phyloP scores from a whole-genome alignment of 306 rosid species.

The Malus asiatica region DNA sequence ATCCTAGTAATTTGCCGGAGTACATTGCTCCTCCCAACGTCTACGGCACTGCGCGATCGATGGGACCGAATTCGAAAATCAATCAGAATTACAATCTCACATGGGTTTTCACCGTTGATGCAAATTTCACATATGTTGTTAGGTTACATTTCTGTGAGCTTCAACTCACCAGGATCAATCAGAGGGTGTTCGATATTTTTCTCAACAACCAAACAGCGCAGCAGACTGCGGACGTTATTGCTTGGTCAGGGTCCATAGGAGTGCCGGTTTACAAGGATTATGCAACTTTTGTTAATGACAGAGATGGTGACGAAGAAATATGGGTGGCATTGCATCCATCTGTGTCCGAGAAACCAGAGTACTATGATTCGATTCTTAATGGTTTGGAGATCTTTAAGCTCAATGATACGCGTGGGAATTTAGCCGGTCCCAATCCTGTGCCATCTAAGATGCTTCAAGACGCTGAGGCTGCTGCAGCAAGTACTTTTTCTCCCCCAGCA shows the following conservation, averaged over 20 bases:
- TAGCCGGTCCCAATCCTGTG: constrained; percentile 36
- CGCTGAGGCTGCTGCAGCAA: constrained; percentile 6
- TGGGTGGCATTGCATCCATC: constrained; percentile 43
- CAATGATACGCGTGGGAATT: constrained; percentile 20
- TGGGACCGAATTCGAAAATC: constrained; percentile 21
- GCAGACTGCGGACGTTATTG: constrained; percentile 28
- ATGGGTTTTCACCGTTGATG: constrained; percentile 37
- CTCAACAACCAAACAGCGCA: constrained; percentile 40
- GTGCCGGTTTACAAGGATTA: constrained; percentile 38
- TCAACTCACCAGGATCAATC: constrained; percentile 16
- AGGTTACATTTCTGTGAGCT: constrained; percentile 53
- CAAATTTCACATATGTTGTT: constrained; percentile 38
- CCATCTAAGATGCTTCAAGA: constrained; percentile 31
- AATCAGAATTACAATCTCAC: constrained; percentile 35
- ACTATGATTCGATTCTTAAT: constrained; percentile 34
- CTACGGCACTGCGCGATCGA: constrained; percentile 33
- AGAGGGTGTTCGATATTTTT: constrained; percentile 40
- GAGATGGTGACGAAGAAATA: constrained; percentile 20
- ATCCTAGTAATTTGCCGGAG: constrained; percentile 12
- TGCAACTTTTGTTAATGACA: constrained; percentile 16
- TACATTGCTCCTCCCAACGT: constrained; percentile 36
- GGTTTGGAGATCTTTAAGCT: constrained; percentile 47
- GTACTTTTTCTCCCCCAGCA: background rate
- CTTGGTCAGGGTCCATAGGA: constrained; percentile 24
- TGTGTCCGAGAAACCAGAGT: constrained; percentile 26